These are phyloP conservation scores for Hypoxylon sp. DNA, from an alignment of 2,329 filamentous ascomycete species.

Conservation along the genomic window DNA sequence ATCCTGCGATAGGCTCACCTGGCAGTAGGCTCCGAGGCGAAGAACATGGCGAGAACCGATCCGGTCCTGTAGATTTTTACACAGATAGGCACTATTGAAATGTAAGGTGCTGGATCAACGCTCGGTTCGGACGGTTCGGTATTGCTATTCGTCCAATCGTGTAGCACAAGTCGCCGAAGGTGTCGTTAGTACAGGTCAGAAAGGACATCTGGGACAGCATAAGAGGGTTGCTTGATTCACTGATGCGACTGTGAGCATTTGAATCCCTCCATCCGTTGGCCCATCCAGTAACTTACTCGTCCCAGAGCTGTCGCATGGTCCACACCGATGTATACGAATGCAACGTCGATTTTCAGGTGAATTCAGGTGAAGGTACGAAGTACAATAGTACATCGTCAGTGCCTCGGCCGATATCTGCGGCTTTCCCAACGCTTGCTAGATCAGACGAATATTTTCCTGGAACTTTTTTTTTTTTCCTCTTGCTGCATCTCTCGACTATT, in stretches of 20 bases:
- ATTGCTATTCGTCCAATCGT: constrained; percentile 45
- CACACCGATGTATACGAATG: constrained; percentile 31
- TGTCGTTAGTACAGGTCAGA: constrained; percentile 22
- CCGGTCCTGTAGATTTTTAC: constrained; percentile 29
- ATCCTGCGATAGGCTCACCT: constrained; percentile 12
- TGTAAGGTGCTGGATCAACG: constrained; percentile 34
- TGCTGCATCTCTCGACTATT: constrained; percentile 6
- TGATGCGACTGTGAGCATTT: constrained; percentile 31
- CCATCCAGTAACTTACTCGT: constrained; percentile 33
- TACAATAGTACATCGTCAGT: constrained; percentile 24
- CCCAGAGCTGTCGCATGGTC: constrained; percentile 38
- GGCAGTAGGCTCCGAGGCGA: not conserved
- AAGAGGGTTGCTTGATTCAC: constrained; percentile 21
- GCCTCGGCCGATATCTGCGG: constrained; percentile 1
- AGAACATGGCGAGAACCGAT: constrained; percentile 20
- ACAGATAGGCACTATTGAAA: constrained; percentile 41
- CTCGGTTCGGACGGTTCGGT: constrained; percentile 36
- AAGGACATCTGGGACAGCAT: not conserved
- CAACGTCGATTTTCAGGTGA: constrained; percentile 49
- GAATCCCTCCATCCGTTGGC: constrained; percentile 32
- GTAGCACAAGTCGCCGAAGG: constrained; percentile 45
- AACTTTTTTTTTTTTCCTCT: not conserved
- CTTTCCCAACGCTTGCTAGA: constrained; percentile 27
- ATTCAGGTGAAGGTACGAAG: constrained; percentile 49
- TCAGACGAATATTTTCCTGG: constrained; percentile 38